Percentiles rank a stretch among this genome's conserved stretches.
Conservation (phyloP, 2,329 filamentous ascomycete species). For the Aspergillus fumigatiaffinis region DNA sequence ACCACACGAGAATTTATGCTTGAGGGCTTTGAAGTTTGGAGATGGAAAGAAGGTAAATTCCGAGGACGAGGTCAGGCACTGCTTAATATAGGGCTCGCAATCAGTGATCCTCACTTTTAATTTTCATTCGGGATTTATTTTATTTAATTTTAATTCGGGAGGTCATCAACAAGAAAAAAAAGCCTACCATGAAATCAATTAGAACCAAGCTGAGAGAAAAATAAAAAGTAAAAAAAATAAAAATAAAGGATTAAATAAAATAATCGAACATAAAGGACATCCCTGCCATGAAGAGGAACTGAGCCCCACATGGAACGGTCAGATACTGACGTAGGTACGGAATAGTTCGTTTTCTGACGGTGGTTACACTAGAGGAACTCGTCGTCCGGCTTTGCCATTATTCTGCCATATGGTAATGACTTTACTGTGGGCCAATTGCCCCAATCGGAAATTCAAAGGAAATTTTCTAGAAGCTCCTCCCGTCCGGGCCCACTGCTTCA, state of each 20-base stretch:
- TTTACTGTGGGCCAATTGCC: not conserved
- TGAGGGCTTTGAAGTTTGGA: slow-evolving; percentile 3
- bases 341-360: slow-evolving; percentile 17
- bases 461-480: slow-evolving; percentile 21
- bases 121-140: slow-evolving; percentile 4
- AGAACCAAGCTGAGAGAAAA: slow-evolving; percentile 2
- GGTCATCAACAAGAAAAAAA: slow-evolving; percentile 4
- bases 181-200: not conserved
- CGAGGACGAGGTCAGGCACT: slow-evolving; percentile 11
- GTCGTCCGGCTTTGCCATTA: slow-evolving; percentile 3
- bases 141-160: slow-evolving; percentile 8
- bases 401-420: slow-evolving; percentile 10
- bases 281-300: slow-evolving; percentile 18
- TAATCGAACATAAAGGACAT: slow-evolving; percentile 16
- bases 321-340: slow-evolving; percentile 9
- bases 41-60: slow-evolving; percentile 5
- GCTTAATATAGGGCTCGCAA: slow-evolving; percentile 17
- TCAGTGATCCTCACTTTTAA: not conserved
- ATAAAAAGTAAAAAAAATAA: slow-evolving; percentile 12
- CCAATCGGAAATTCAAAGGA: slow-evolving; percentile 21
- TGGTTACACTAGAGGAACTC: slow-evolving; percentile 10
- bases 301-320: slow-evolving; percentile 15
- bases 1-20: not conserved
- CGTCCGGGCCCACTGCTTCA: not conserved
- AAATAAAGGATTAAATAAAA: slow-evolving; percentile 1